Evolutionary conservation across 257 asterid species (phyloP).

Genomic region (Fraxinus pennsylvanica): DNA sequence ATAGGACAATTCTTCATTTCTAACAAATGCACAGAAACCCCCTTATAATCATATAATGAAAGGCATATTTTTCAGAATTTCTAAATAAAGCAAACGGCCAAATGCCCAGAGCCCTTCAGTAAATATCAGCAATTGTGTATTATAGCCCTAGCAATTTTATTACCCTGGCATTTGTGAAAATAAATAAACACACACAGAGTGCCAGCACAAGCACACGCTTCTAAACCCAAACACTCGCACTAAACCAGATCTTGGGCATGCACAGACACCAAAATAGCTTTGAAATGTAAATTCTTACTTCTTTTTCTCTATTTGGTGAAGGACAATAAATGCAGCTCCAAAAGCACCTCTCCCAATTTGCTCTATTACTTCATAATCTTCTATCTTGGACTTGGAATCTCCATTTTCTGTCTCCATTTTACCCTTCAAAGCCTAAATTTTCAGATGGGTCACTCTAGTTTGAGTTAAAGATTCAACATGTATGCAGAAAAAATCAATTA

Average conservation of each 20-base stretch:
- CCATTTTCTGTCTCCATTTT: constrained; percentile 59
- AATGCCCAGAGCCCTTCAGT: neutral
- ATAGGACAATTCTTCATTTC: neutral
- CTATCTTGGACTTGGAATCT: constrained; percentile 62
- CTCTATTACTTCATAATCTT: constrained; percentile 72
- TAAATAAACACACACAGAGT: neutral
- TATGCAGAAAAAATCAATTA: constrained; percentile 20
- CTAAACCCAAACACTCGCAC: constrained; percentile 19
- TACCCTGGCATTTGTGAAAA: neutral
- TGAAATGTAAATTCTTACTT: constrained; percentile 48
- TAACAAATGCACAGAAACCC: neutral
- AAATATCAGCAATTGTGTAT: neutral
- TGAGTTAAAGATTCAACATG: constrained; percentile 25
- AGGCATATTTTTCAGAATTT: neutral
- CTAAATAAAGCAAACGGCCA: neutral
- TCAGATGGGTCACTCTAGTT: constrained; percentile 15
- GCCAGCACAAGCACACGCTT: constrained; percentile 6
- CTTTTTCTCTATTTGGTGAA: constrained; percentile 63
- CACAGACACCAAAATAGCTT: constrained; percentile 11
- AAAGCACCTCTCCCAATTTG: constrained; percentile 93
- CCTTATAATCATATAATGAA: neutral
- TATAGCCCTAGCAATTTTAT: neutral
- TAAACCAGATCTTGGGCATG: constrained; percentile 28
- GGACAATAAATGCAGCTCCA: constrained; percentile 79
- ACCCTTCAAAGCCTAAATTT: constrained; percentile 33